Evolutionary conservation across 129 eudicot genomes (phyloP).

Genomic region (Flaveria bidentis): DNA sequence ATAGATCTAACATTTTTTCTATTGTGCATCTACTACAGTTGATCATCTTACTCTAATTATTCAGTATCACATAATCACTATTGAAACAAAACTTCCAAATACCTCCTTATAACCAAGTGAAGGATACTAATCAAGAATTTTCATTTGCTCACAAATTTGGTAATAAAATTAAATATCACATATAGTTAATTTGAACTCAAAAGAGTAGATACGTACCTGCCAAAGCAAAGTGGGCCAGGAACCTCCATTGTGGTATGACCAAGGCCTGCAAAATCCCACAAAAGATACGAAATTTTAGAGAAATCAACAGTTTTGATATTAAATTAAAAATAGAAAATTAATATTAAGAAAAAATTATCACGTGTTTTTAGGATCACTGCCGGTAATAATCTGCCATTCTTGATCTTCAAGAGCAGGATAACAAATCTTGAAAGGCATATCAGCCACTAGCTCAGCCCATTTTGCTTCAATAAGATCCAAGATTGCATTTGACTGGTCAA

Average conservation of each 20-base stretch:
- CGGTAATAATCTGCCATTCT: constrained; percentile 81
- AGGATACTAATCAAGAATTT: no score
- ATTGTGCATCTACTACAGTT: no score
- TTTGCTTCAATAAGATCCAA: constrained; percentile 75
- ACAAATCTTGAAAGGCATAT: constrained; percentile 82
- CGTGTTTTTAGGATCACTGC: constrained; percentile 89
- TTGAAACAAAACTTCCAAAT: no score
- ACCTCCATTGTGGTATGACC: constrained; percentile 93
- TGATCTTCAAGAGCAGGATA: constrained; percentile 78
- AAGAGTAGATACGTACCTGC: constrained; percentile 55
- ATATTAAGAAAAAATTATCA: constrained; percentile 30
- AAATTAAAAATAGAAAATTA: not conserved
- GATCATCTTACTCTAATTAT: no score
- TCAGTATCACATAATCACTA: no score
- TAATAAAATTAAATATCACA: not conserved
- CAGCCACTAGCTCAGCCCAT: constrained; percentile 72
- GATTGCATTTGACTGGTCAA: constrained; percentile 55
- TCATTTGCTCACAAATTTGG: no score
- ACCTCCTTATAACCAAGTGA: no score
- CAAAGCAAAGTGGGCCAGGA: constrained; percentile 90
- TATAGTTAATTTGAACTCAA: not conserved
- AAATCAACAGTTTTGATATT: not conserved
- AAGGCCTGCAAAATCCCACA: constrained; percentile 52
- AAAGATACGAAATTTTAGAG: not conserved
- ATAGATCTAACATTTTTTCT: no score